Evolutionary conservation across 2,329 filamentous ascomycete genomes (phyloP).

Genomic region (Coleophoma eucalyptorum): DNA sequence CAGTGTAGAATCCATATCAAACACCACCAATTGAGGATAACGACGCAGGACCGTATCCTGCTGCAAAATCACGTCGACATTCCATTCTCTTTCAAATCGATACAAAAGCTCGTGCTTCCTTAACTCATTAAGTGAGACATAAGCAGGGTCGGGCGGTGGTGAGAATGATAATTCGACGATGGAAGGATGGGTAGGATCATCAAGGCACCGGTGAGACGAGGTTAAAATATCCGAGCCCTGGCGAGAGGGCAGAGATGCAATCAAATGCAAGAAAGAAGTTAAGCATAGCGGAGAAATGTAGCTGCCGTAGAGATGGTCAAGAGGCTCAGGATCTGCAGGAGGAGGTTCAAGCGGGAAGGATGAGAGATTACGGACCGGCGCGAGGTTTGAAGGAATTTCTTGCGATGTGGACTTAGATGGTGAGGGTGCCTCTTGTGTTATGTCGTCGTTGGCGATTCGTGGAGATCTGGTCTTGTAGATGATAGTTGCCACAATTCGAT

Average conservation of each 20-base stretch:
- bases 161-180: slow-evolving; percentile 65
- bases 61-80: slow-evolving; percentile 79
- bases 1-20: slow-evolving; percentile 98
- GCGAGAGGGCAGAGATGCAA: slow-evolving; percentile 57
- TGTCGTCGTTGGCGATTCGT: slow-evolving; percentile 29
- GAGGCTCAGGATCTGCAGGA: slow-evolving; percentile 48
- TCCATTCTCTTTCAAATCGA: slow-evolving; percentile 84
- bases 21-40: slow-evolving; percentile 84
- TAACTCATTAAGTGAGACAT: slow-evolving; percentile 64
- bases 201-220: slow-evolving; percentile 63
- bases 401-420: slow-evolving; percentile 16
- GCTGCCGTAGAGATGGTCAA: slow-evolving; percentile 63
- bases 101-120: slow-evolving; percentile 79
- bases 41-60: slow-evolving; percentile 68
- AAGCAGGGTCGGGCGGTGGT: slow-evolving; percentile 56
- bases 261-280: slow-evolving; percentile 62
- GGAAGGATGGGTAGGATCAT: slow-evolving; percentile 52
- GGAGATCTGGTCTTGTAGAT: slow-evolving; percentile 51
- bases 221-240: slow-evolving; percentile 45
- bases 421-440: slow-evolving; percentile 31
- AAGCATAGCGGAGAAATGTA: slow-evolving; percentile 63
- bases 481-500: slow-evolving; percentile 57
- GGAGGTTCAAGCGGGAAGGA: slow-evolving; percentile 57
- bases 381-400: slow-evolving; percentile 36
- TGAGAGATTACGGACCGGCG: slow-evolving; percentile 54